phyloP scores from a whole-genome alignment of 1,139 yeast species.

The Blastobotrys niveus region DNA sequence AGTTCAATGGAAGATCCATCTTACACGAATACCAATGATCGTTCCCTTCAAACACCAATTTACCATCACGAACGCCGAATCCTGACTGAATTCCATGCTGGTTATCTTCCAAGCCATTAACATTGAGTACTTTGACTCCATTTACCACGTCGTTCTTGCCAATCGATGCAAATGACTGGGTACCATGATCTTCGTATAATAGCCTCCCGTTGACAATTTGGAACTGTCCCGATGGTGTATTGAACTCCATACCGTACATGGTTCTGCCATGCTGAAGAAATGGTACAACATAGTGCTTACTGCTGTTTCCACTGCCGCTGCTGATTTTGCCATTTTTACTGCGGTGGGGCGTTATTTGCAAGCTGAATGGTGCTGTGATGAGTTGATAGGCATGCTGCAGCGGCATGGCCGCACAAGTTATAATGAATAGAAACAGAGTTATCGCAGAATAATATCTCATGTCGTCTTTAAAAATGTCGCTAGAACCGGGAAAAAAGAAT shows the following conservation, averaged over 20 bases:
- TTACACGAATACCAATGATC: slow-evolving; percentile 3
- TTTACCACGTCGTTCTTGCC: slow-evolving; percentile 2
- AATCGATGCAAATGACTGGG: slow-evolving; percentile 3
- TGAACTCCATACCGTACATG: slow-evolving; percentile 7
- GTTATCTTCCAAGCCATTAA: slow-evolving; percentile 6
- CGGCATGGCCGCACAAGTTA: background rate
- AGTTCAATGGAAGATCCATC: background rate
- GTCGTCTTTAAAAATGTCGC: too few species aligned
- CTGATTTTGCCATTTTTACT: background rate
- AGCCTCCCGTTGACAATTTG: slow-evolving; percentile 2
- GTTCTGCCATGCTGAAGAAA: slow-evolving; percentile 7
- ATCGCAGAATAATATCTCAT: too few species aligned
- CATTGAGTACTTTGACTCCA: slow-evolving; percentile 2
- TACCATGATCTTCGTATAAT: slow-evolving; percentile 1
- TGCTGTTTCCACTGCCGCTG: background rate
- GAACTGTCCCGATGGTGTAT: slow-evolving; percentile 1
- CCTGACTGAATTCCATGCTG: slow-evolving; percentile 1
- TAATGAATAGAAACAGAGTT: background rate
- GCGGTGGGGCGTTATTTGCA: background rate
- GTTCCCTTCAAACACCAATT: background rate
- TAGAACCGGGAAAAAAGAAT: too few species aligned
- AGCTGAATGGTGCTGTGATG: background rate
- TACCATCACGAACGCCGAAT: background rate
- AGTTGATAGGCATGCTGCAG: background rate
- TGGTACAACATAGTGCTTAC: slow-evolving; percentile 4